Evolutionary conservation across 441 rosid species (phyloP).

Genomic region (Adansonia madagascariensis): DNA sequence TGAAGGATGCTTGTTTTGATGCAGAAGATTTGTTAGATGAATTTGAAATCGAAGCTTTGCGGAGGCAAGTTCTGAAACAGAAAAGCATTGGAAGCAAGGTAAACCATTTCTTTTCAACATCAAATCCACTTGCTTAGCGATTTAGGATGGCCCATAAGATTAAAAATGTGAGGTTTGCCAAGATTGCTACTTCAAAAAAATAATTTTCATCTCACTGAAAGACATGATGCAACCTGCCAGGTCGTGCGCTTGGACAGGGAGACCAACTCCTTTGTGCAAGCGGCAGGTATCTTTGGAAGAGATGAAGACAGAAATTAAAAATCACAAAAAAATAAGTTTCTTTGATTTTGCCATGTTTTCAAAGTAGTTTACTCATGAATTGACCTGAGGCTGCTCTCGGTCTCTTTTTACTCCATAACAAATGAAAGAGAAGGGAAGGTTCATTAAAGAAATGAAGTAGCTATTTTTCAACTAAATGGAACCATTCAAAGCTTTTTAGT

Average conservation of each 20-base stretch:
- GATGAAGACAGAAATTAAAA: background rate
- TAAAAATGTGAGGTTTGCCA: constrained; percentile 13
- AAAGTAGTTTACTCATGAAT: too few species aligned
- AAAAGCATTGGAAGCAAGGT: constrained; percentile 24
- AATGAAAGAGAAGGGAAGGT: background rate
- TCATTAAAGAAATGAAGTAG: background rate
- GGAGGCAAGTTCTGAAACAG: background rate
- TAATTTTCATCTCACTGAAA: background rate
- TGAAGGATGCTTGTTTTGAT: constrained; percentile 1
- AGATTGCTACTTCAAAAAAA: constrained; percentile 12
- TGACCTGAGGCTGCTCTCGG: too few species aligned
- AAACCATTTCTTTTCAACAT: constrained; percentile 9
- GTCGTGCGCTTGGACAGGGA: background rate
- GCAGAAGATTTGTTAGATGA: background rate
- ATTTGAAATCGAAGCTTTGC: background rate
- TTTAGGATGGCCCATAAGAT: constrained; percentile 8
- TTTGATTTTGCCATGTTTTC: too few species aligned
- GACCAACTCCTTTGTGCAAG: constrained; percentile 5
- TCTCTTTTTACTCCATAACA: background rate
- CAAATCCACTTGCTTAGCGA: constrained; percentile 9
- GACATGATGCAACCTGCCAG: background rate
- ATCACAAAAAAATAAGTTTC: background rate
- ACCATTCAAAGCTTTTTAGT: background rate
- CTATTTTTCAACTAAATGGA: background rate
- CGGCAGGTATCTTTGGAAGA: background rate